Conservation (phyloP, 495 filamentous ascomycete species). For the Daldinia concentrica region DNA sequence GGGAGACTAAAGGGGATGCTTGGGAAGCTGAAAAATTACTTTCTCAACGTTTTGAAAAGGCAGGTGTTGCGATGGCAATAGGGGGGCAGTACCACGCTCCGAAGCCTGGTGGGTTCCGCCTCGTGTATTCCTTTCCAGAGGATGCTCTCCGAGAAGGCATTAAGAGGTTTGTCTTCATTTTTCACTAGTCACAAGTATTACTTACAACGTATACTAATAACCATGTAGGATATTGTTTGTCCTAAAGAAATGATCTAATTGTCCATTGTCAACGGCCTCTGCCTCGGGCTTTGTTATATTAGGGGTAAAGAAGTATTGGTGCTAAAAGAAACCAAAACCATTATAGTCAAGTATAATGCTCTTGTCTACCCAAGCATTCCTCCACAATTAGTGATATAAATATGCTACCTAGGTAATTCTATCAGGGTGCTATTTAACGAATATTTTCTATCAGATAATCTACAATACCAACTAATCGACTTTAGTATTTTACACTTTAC, state of each 20-base stretch:
- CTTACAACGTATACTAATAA: background rate
- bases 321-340: background rate
- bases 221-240: constrained; percentile 16
- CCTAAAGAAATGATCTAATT: background rate
- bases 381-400: background rate
- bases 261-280: background rate
- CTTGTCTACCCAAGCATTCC: background rate
- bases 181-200: background rate
- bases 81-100: constrained; percentile 57
- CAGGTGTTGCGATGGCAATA: constrained; percentile 57
- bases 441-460: background rate
- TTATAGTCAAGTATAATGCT: background rate
- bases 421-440: background rate
- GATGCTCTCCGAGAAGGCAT: constrained; percentile 54
- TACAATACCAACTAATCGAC: background rate
- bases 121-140: constrained; percentile 59
- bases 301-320: background rate
- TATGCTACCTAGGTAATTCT: background rate
- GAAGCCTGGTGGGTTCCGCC: constrained; percentile 60
- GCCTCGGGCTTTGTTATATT: background rate
- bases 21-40: constrained; percentile 47
- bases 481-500: background rate
- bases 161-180: constrained; percentile 47
- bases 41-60: constrained; percentile 49
- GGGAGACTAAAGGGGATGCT: constrained; percentile 35